Base-by-base conservation (phyloP, 371 early-diverging fungal genomes). In the Zychaea mexicana region DNA sequence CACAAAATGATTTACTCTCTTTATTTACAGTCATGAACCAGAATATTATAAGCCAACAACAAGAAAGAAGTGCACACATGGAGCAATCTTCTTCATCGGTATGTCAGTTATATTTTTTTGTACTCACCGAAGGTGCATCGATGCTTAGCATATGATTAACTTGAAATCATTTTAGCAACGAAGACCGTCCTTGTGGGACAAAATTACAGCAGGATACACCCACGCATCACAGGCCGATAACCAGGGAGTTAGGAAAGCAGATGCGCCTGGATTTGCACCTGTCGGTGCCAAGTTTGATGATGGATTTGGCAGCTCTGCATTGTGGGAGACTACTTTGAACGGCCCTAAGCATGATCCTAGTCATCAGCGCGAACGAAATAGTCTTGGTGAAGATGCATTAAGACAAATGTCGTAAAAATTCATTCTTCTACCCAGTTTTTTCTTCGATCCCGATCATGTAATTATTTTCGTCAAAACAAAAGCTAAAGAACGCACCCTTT, bases 211-310 rank as follows among this genome's bases (percentile, higher is more conserved):
- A 33, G 56, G 56, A 13, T 15, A 13, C 24, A 33, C 21, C 21
- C 19, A 56, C 15, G 10, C 56, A 36, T 32, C 33, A 9, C n/a
- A 33, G 21, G 56, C 36, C 22, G 56, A 56, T 36, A 22, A 12
- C 21, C 12, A 31, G 21, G 56, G 36, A 9, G 27, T 56, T n/a
- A 8, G 56, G 21, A 10, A 15, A 12, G 36, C 22, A 21, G 56
- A 60, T 33, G 49, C 60, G 28, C 19, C 7, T 30, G 49, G 60
- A 9, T 60, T 60, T 26, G 60, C 46, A 13, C 32, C 32, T 31
- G 30, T 42, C 2, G 60, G 49, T 22, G 60, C 60, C 60, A 60
- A 47, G 32, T 60, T 60, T 47, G 60, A 60, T 24, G 60, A 60
- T 31, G 33, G 47, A 17, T 60, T 60, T 60, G 60, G 60, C 12